Evolutionary conservation across 1,284 basidiomycete genomes (phyloP), one percentile per base, ranked within the genome.

Genomic region (Blastosporella zonata): DNA sequence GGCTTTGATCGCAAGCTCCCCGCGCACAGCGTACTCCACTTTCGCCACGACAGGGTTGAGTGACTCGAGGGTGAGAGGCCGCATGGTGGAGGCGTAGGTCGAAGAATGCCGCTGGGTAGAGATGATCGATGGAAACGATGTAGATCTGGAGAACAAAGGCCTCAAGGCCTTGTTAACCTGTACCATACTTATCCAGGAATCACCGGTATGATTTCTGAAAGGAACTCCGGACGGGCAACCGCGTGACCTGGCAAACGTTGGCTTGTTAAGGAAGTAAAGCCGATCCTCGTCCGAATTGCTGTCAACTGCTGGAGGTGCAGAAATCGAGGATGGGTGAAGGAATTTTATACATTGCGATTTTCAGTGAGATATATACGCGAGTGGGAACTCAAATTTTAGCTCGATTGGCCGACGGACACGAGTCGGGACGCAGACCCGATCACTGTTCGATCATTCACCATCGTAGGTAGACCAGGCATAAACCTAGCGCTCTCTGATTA

Each of bases 1-100:
- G 2, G 96, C 94, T 65, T 88, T 91, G 73, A 94, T 90, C 12
- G 96, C 94, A 57, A 99, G 85, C 70, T 96, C 94, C 48, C 97
- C 96, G 50, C 96, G 90, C 25, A 99, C 97, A 52, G 96, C 96
- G 66, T 99, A 99, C 69, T 97, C 83, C 51, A 97, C 96, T 43
- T 91, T 84, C 61, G 84, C 77, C 47, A 97, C 79, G 52, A 87
- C 77, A 1, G 90, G 92, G 72, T 98, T 99, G 70, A 92, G 78
- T 36, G 77, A 72, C 54, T 81, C 74, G 53, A 76, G 55, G 35
- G 82, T 78, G 57, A 90, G 77, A 25, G 72, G 70, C 54, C 74
- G 77, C 85, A 89, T 78, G 45, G 57, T 55, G 47, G 55, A 49
- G 35, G 52, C 44, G 48, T 50, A 44, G 45, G 55, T 53, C 38